phyloP scores from a whole-genome alignment of 2,329 filamentous ascomycete species.

The Phoma sp. region DNA sequence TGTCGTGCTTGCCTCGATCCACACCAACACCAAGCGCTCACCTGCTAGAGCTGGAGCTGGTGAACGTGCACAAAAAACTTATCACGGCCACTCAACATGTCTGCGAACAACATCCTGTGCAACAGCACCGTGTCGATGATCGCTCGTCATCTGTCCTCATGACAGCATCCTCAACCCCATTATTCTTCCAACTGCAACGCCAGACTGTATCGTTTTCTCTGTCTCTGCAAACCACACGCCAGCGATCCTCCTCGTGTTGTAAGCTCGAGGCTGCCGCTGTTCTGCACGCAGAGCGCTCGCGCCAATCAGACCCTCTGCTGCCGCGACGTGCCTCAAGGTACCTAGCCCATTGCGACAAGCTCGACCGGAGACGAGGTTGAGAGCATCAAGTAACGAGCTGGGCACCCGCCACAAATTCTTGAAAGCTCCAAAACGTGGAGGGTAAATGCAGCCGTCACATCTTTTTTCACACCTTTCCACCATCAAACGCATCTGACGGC shows the following conservation, averaged over 20 bases:
- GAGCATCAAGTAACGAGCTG: not conserved
- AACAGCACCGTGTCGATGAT: not conserved
- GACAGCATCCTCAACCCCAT: not conserved
- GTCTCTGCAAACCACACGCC: slow-evolving; percentile 7
- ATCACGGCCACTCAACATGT: not conserved
- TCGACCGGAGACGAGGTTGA: slow-evolving; percentile 2
- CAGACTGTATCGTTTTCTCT: not conserved
- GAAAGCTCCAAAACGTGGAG: not conserved
- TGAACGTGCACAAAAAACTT: not conserved
- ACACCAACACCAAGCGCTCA: slow-evolving; percentile 10
- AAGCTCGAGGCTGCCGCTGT: slow-evolving; percentile 5
- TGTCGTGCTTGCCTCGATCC: slow-evolving; percentile 5
- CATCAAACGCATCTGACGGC: not conserved
- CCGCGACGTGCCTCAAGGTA: slow-evolving; percentile 9
- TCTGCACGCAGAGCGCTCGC: not conserved
- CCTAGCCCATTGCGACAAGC: slow-evolving; percentile 9
- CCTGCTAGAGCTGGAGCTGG: not conserved
- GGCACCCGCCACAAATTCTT: not conserved
- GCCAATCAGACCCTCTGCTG: slow-evolving; percentile 12
- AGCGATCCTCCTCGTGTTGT: slow-evolving; percentile 8
- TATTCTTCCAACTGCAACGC: not conserved
- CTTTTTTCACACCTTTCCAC: not conserved
- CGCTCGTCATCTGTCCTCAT: not conserved
- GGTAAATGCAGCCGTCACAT: not conserved
- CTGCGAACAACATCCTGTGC: not conserved